Conservation (phyloP, 2,329 filamentous ascomycete species). For the Penicillium paneum region DNA sequence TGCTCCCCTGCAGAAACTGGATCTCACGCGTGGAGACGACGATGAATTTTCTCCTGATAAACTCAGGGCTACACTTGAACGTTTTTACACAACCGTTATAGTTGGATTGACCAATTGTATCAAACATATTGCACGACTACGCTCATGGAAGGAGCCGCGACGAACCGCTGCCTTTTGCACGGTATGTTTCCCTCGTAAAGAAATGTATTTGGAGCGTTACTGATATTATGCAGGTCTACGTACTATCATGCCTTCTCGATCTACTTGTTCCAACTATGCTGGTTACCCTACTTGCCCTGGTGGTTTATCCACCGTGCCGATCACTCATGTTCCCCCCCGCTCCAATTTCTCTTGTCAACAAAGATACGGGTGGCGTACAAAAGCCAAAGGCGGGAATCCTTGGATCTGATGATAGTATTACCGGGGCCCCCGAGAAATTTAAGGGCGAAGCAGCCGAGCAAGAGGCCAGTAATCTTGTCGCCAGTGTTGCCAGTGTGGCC, state of each 20-base stretch:
- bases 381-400: slow-evolving; percentile 73
- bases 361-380: slow-evolving; percentile 68
- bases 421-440: slow-evolving; percentile 77
- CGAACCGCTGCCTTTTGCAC: slow-evolving; percentile 65
- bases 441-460: slow-evolving; percentile 80
- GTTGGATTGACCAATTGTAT: slow-evolving; percentile 62
- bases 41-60: slow-evolving; percentile 86
- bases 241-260: slow-evolving; percentile 68
- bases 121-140: slow-evolving; percentile 72
- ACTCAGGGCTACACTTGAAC: slow-evolving; percentile 70
- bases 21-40: slow-evolving; percentile 76
- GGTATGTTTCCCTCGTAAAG: slow-evolving; percentile 33
- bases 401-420: slow-evolving; percentile 72
- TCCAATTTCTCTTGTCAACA: slow-evolving; percentile 68
- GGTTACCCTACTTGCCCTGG: slow-evolving; percentile 60
- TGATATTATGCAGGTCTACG: slow-evolving; percentile 45
- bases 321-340: slow-evolving; percentile 69
- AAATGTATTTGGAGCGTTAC: neutral
- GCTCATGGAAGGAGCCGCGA: slow-evolving; percentile 73
- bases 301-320: slow-evolving; percentile 63
- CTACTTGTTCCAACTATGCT: slow-evolving; percentile 63
- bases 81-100: slow-evolving; percentile 76
- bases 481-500: slow-evolving; percentile 67
- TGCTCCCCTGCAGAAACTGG: slow-evolving; percentile 64
- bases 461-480: slow-evolving; percentile 77